Base-by-base conservation (phyloP, 768 basidiomycete species). In the Calocera viscosa region DNA sequence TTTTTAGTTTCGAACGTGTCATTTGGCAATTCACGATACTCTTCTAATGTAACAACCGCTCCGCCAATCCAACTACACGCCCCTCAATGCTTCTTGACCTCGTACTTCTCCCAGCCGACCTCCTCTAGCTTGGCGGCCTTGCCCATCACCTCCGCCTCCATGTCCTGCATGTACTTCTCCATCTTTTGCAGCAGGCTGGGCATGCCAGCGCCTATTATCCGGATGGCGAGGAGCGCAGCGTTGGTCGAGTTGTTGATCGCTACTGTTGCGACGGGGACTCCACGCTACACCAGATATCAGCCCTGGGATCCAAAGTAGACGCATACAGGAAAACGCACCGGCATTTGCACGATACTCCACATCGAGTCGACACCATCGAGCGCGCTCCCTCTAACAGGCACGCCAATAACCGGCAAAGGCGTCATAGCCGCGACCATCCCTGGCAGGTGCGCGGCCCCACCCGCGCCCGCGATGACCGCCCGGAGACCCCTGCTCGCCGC, bases 351-450 rank as follows among this genome's bases (percentile, higher is more conserved):
- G 70, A 99, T 98, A 74, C 90, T 94, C 73, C 96, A 86, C 72
- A 99, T 76, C n/a, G 92, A 93, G 77, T 98, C 96, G 0, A 99
- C 92, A 0, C 96, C 96, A 74, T 96, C 94, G 14, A 98, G 80
- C 0, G 86, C 82, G 74, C 91, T 93, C 12, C 91, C 94, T 74
- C 94, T 96, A 66, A 99, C 96, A 1, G 96, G 96, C 0, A 99
- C 96, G 14, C 96, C 95, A 34, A 99, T 84, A 0, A 99, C 92
- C 0, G 96, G 95, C 64, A 98, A 75, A 1, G 86, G 80, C 0
- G 94, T 95, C 88, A 96, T 86, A 22, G 91, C 88, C 2, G 95
- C 96, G 0, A 97, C 92, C 96, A 99, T 99, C 0, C 96, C 96
- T 0, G 96, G 96, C 1, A 99, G 78, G 78, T 99, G 96, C 2